phyloP scores from a whole-genome alignment of 345 rosid species.

The Eucalyptus sp. region DNA sequence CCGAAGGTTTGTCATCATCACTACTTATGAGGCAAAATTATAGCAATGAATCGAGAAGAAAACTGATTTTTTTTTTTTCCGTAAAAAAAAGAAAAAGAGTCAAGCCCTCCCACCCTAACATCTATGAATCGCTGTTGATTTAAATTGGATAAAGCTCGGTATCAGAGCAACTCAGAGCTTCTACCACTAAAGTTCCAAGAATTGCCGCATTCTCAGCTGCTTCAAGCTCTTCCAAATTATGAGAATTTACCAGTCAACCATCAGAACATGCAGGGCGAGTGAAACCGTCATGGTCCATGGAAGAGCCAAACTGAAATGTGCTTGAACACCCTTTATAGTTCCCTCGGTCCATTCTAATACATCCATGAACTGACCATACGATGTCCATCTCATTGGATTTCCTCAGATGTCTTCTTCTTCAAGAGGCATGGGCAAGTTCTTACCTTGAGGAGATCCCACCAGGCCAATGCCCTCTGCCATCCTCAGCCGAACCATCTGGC shows the following conservation, averaged over 20 bases:
- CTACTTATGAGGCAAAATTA: background rate
- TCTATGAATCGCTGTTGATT: background rate
- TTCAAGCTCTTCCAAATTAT: background rate
- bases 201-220: background rate
- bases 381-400: slow-evolving; percentile 8
- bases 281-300: background rate
- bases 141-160: background rate
- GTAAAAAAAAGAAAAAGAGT: background rate
- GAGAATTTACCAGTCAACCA: background rate
- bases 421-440: slow-evolving; percentile 12
- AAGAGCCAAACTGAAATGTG: background rate
- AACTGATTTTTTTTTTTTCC: background rate
- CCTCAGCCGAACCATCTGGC: slow-evolving; percentile 48
- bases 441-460: slow-evolving; percentile 14
- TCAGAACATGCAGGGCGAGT: background rate
- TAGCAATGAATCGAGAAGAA: background rate
- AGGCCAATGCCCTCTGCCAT: slow-evolving; percentile 49
- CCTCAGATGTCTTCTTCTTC: slow-evolving; percentile 37
- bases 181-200: background rate
- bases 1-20: background rate
- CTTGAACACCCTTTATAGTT: background rate
- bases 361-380: background rate
- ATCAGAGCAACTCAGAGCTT: background rate
- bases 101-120: background rate
- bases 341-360: background rate